These are phyloP conservation scores for Pterocarpus macrocarpus DNA, from an alignment of 306 rosid genomes.

Conservation along the genomic window DNA sequence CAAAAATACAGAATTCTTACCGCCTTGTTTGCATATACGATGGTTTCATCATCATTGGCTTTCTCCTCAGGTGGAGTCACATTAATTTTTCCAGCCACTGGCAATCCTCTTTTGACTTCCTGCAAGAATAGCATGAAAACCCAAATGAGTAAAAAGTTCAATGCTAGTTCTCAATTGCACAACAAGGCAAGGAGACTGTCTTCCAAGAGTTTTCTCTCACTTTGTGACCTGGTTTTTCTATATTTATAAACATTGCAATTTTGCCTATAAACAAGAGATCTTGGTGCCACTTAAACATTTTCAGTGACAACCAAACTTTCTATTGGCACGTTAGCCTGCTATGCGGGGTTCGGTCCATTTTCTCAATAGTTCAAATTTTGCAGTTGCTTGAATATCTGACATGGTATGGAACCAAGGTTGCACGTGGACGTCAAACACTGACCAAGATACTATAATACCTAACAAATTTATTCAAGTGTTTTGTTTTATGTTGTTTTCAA, in stretches of 20 bases:
- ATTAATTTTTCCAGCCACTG: slow-evolving; percentile 76
- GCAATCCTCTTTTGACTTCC: slow-evolving; percentile 81
- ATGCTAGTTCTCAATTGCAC: slow-evolving; percentile 20
- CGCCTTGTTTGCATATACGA: slow-evolving; percentile 88
- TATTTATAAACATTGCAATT: slow-evolving; percentile 9
- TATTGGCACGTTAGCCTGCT: neutral
- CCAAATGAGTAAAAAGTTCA: slow-evolving; percentile 15
- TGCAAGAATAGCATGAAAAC: slow-evolving; percentile 52
- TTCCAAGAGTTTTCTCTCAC: neutral
- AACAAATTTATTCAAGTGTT: slow-evolving; percentile 24
- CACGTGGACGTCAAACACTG: neutral
- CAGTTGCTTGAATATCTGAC: neutral
- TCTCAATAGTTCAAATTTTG: neutral
- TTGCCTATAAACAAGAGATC: neutral
- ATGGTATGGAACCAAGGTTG: neutral
- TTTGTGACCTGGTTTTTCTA: slow-evolving; percentile 11
- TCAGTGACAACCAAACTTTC: neutral
- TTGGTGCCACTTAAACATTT: slow-evolving; percentile 12
- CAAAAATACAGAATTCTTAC: slow-evolving; percentile 58
- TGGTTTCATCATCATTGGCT: slow-evolving; percentile 74
- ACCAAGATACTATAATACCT: slow-evolving; percentile 8
- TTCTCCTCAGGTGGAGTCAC: slow-evolving; percentile 77
- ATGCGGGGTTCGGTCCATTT: neutral
- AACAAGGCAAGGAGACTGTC: slow-evolving; percentile 16
- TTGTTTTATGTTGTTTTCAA: neutral